These are phyloP conservation scores for Monilinia vaccinii-corymbosi DNA, from an alignment of 2,329 filamentous ascomycete genomes.

Conservation along the genomic window DNA sequence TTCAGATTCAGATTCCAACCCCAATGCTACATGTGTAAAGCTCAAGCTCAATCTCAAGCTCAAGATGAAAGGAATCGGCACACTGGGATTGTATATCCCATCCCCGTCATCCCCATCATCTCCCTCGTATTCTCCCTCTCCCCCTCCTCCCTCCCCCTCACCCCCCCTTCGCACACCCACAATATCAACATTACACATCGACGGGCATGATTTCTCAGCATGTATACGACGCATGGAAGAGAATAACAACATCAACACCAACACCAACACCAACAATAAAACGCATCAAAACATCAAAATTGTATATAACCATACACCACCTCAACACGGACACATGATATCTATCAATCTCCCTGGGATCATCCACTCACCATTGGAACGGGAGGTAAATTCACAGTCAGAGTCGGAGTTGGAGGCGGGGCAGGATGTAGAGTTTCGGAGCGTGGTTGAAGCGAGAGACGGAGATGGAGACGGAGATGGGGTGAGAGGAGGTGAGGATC, in stretches of 20 bases:
- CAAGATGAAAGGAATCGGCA: neutral
- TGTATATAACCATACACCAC: too few relatives aligned
- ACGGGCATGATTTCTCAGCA: neutral
- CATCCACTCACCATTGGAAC: neutral
- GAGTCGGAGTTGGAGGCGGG: too few relatives aligned
- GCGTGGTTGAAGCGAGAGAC: too few relatives aligned
- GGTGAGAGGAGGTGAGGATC: too few relatives aligned
- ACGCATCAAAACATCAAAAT: too few relatives aligned
- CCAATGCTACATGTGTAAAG: fast-evolving
- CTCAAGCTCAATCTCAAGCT: neutral
- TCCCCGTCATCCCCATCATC: fast-evolving
- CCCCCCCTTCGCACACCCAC: neutral
- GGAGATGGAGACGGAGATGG: too few relatives aligned
- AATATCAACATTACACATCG: neutral
- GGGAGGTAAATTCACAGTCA: neutral
- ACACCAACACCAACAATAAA: neutral
- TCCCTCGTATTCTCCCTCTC: too few relatives aligned
- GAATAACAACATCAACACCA: too few relatives aligned
- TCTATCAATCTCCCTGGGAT: neutral
- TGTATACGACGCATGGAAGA: too few relatives aligned
- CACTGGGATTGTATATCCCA: neutral
- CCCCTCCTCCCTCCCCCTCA: too few relatives aligned
- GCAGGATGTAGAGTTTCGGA: too few relatives aligned
- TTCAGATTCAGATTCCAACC: neutral
- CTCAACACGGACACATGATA: neutral